Evolutionary conservation across 805 yeast genomes (phyloP), one percentile per base, ranked within the genome.

Genomic region (Pichia pseudocactophila): DNA sequence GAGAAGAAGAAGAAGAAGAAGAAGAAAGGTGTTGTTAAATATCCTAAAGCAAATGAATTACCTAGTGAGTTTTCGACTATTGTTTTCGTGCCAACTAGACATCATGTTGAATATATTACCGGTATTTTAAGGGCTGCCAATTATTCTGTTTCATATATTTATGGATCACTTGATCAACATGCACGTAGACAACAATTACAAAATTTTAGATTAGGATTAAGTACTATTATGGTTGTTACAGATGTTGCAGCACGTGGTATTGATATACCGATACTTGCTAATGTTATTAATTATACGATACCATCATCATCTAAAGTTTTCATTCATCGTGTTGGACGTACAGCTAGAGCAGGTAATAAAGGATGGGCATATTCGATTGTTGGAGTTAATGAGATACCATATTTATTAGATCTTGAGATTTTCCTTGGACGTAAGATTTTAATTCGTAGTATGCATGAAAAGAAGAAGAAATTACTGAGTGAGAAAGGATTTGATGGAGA

Each of bases 201-300:
- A 56, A 80, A 87, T 52, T 92, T 92, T 64, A 70, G 96, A 53
- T 69, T 80, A 2, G 98, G 97, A 1, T 68, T 83, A 36, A 78
- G 96, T 4, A 78, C 84, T 26, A 61, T 92, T n/a, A 63, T 92
- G 59, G 97, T 92, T 9, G 99, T 92, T 42, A 92, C 98, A 1
- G 98, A 92, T 69, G 97, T 86, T 50, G 96, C 96, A 20, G 98
- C 98, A 2, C 81, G 98, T 70, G 98, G 98, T 79, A 88, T 92
- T 48, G 99, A 94, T 76, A 86, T 92, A 50, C 98, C 98, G 0
- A 80, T 92, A 43, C 73, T 92, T 57, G 96, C 97, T 7, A 89
- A 94, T 57, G 99, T 92, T 41, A 74, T 92, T 52, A 92, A 92
- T 61, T 92, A 76, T 62, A 78, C 96, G 1, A 70, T 92, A 46